These are phyloP conservation scores for Oryza longistaminata DNA, from an alignment of 176 grass and related monocot genomes.

Conservation along the genomic window DNA sequence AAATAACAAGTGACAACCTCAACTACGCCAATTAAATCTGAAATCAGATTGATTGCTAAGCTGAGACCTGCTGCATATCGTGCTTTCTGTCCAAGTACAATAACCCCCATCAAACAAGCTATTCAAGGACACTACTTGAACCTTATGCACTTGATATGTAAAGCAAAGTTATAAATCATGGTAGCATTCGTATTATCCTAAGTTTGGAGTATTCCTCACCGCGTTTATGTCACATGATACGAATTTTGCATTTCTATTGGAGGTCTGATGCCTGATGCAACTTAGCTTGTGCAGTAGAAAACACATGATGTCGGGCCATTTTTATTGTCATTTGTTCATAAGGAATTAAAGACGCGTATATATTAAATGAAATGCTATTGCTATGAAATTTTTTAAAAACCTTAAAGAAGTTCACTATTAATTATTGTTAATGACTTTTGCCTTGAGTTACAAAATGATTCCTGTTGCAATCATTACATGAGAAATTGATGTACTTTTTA, in stretches of 20 bases:
- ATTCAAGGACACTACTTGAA: not conserved
- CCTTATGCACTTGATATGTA: not conserved
- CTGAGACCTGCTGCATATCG: no score
- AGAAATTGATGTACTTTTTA: not conserved
- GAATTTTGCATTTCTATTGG: not conserved
- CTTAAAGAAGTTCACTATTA: not conserved
- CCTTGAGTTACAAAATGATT: conserved; percentile 26
- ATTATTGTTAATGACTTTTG: not conserved
- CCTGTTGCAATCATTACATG: not conserved
- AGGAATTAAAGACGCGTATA: not conserved
- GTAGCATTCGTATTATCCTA: no score
- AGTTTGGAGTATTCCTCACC: not conserved
- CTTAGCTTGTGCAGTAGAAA: conserved; percentile 3
- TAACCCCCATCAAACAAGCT: no score
- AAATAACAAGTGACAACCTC: no score
- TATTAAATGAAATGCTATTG: not conserved
- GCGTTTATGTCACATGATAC: not conserved
- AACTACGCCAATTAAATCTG: no score
- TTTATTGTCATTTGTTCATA: conserved; percentile 5
- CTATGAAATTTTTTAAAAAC: not conserved
- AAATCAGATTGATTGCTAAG: no score
- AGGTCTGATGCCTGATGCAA: not conserved
- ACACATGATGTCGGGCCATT: not conserved
- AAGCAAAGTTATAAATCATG: not conserved
- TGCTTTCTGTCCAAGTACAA: no score